Evolutionary conservation across 2,329 filamentous ascomycete genomes (phyloP), one percentile per base, ranked within the genome.

Genomic region (Phoma herbarum): DNA sequence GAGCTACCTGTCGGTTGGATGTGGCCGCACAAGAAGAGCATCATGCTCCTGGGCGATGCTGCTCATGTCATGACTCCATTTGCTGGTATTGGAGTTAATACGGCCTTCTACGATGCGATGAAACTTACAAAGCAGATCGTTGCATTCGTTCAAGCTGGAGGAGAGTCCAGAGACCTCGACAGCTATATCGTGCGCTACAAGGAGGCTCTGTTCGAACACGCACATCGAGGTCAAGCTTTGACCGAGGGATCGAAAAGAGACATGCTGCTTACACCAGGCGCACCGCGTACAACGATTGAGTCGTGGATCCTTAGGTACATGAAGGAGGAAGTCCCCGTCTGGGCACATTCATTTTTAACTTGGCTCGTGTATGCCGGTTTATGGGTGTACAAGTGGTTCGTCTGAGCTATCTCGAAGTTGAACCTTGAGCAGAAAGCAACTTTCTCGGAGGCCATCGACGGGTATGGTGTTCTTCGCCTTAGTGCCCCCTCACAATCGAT

Each of bases 211-310:
- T 78, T 77, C 48, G 53, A 44, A n/a, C 64, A 74, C 8, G 74
- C 74, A n/a, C 73, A 71, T 14, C 63, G 65, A 43, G 75, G 64
- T n/a, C 71, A 76, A 50, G 62, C 71, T 39, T 41, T 72, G 53
- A 79, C 77, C 10, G 80, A 80, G 46, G 82, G 84, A 53, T 66
- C 79, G 65, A 80, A 81, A 66, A 71, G 75, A 28, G 74, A 79
- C 37, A 83, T 81, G 79, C 78, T 85, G 64, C 81, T 82, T 58
- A 83, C 80, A 0, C 75, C 78, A 3, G 80, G 78, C 2, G 78
- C 79, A 10, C 83, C 83, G 18, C 71, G 78, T 43, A 70, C 53
- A n/a, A 57, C 39, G 2, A 80, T 85, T 52, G 77, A 81, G 23
- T 75, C 63, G 25, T 80, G 60, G 57, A 42, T 68, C 3, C n/a